Percentiles rank a stretch among this genome's conserved stretches.
Evolutionary conservation across 495 filamentous ascomycete genomes (phyloP).

Genomic region (Evernia prunastri): DNA sequence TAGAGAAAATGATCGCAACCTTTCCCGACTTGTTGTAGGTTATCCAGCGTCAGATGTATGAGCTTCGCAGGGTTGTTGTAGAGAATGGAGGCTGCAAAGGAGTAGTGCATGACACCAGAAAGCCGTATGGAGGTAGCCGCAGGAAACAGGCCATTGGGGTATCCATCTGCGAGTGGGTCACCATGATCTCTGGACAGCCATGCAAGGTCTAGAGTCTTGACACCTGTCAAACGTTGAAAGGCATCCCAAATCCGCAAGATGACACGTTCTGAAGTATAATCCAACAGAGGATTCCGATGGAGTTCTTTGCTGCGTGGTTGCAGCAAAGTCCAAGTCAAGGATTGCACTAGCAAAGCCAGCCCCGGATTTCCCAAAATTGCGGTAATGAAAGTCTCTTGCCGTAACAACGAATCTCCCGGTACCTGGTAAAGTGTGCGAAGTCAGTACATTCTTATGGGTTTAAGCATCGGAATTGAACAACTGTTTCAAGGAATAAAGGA

Average conservation of each 20-base stretch:
- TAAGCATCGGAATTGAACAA: not conserved
- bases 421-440: not conserved
- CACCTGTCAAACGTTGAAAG: not conserved
- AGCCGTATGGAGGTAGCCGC: not conserved
- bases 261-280: not conserved
- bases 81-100: conserved; percentile 1
- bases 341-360: not conserved
- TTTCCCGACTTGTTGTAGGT: conserved; percentile 1
- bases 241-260: conserved; percentile 1
- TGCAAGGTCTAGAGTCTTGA: conserved; percentile 1
- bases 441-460: not conserved
- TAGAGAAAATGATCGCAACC: conserved; percentile 4
- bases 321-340: conserved; percentile 2
- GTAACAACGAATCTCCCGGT: not conserved
- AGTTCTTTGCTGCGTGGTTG: not conserved
- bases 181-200: conserved; percentile 3
- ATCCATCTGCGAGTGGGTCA: not conserved
- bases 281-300: not conserved
- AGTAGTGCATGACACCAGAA: not conserved
- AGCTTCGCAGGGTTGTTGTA: not conserved
- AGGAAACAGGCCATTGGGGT: not conserved
- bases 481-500: not conserved
- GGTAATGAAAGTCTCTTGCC: not conserved
- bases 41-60: not conserved
- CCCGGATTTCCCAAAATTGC: not conserved